Evolutionary conservation across 768 basidiomycete species (phyloP), one percentile per base, ranked within the genome.

Genomic region (Porphyrellus cyaneotinctus): DNA sequence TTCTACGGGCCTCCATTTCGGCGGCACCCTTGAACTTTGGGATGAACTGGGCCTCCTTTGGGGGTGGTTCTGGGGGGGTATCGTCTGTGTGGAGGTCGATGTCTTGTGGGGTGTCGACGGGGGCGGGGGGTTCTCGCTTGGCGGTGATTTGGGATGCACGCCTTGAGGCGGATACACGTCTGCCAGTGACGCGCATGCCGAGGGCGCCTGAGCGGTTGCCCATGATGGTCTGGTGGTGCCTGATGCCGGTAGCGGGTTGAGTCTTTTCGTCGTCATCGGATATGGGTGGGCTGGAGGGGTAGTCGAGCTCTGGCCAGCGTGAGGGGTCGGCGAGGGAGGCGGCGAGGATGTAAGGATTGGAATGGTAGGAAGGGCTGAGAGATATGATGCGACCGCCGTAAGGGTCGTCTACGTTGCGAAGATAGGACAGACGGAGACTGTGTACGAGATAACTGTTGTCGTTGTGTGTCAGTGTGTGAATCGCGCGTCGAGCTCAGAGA

Each of bases 211-310:
- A 77, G 23, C 82, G 77, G 12, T 73, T 74, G 4, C 84, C 91
- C 78, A 94, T 85, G 63, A 97, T 95, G 4, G 95, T 97, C 62
- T 87, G 84, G 7, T 91, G 88, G 68, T 95, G 87, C 64, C 87
- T 89, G 58, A 97, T 43, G 11, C 58, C 22, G 15, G 22, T n/a
- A n/a, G 20, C 0, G 33, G 32, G 20, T 17, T 69, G 30, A 9
- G 26, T 28, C 26, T 4, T 28, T 28, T 69, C 70, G 52, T 90
- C 89, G 53, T 87, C 83, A 49, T 88, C 85, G 50, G 84, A 84
- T 36, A 87, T 75, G 35, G 84, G 80, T 0, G 89, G 91, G 58
- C 84, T 87, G 14, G 80, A 66, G 0, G 91, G 86, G 32, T 79
- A 72, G 3, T 75, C 75, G 47, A 97, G 81, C 67, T 97, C 91